A percentile compares a stretch with the other conserved stretches of the same genome.
Evolutionary conservation across 805 yeast genomes (phyloP).

Genomic region (Tetrapisispora pingtungensis): DNA sequence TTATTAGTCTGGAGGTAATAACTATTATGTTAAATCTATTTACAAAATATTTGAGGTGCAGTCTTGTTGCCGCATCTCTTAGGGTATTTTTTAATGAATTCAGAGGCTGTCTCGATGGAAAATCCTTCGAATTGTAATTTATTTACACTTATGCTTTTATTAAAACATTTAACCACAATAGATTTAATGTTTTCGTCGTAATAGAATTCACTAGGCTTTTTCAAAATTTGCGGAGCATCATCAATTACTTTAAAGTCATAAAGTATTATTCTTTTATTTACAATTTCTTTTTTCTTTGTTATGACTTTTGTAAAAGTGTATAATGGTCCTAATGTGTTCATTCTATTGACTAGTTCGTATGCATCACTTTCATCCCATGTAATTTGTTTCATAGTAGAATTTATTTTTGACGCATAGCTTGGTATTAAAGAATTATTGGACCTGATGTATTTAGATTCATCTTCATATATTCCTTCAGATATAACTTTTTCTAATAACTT

Average conservation of each 20-base stretch:
- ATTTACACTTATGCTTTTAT: slow-evolving; percentile 32
- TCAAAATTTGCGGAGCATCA: background rate
- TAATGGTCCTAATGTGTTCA: slow-evolving; percentile 48
- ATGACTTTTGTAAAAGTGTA: slow-evolving; percentile 35
- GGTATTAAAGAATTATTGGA: slow-evolving; percentile 16
- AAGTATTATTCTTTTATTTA: slow-evolving; percentile 39
- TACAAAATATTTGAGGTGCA: background rate
- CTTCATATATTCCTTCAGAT: slow-evolving; percentile 19
- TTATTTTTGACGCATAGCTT: slow-evolving; percentile 49
- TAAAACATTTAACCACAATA: slow-evolving; percentile 35
- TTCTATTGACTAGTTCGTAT: slow-evolving; percentile 32
- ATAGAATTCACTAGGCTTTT: slow-evolving; percentile 27
- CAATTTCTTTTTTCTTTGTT: slow-evolving; percentile 28
- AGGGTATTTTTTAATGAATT: slow-evolving; percentile 35
- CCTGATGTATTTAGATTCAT: slow-evolving; percentile 2
- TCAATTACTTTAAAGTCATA: slow-evolving; percentile 27
- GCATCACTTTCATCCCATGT: slow-evolving; percentile 38
- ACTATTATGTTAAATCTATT: no score
- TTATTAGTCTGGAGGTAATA: no score
- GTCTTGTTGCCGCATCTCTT: slow-evolving; percentile 34
- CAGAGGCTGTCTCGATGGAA: slow-evolving; percentile 34
- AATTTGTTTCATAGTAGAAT: slow-evolving; percentile 34
- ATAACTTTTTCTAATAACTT: slow-evolving; percentile 41
- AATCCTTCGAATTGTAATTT: slow-evolving; percentile 47
- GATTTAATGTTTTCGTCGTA: slow-evolving; percentile 12